Percentiles rank a stretch among this genome's conserved stretches.
Conservation (phyloP, 2,329 filamentous ascomycete genomes). For the Diaporthe helianthi region DNA sequence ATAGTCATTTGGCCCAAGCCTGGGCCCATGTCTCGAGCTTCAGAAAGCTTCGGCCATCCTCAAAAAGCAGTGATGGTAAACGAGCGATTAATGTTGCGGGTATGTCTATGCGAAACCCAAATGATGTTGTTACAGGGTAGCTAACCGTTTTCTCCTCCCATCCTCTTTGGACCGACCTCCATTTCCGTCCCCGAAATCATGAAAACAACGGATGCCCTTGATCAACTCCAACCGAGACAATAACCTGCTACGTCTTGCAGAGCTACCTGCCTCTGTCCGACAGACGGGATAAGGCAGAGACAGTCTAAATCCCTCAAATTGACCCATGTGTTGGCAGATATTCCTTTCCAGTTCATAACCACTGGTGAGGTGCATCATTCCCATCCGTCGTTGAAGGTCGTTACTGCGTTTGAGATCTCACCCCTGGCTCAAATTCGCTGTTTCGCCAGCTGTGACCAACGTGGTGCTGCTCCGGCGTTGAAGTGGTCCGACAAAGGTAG, state of each 20-base stretch:
- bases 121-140: constrained; percentile 7
- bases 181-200: constrained; percentile 16
- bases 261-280: neutral
- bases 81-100: neutral
- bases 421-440: neutral
- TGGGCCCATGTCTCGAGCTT: neutral
- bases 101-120: constrained; percentile 12
- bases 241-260: neutral
- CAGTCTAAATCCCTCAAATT: neutral
- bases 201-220: constrained; percentile 7
- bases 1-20: constrained; percentile 7
- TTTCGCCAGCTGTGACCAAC: constrained; percentile 2
- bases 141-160: constrained; percentile 6
- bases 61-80: neutral
- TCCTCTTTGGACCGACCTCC: neutral
- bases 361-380: constrained; percentile 14
- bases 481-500: neutral
- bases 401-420: constrained; percentile 15
- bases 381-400: constrained; percentile 18
- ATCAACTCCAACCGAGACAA: constrained; percentile 24
- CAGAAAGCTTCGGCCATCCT: constrained; percentile 3
- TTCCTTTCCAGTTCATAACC: neutral
- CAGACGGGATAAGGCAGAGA: neutral
- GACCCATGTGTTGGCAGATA: neutral
- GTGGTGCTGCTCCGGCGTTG: neutral